Evolutionary conservation across 2,329 filamentous ascomycete genomes (phyloP).

Genomic region (Aspergillus phoenicis): DNA sequence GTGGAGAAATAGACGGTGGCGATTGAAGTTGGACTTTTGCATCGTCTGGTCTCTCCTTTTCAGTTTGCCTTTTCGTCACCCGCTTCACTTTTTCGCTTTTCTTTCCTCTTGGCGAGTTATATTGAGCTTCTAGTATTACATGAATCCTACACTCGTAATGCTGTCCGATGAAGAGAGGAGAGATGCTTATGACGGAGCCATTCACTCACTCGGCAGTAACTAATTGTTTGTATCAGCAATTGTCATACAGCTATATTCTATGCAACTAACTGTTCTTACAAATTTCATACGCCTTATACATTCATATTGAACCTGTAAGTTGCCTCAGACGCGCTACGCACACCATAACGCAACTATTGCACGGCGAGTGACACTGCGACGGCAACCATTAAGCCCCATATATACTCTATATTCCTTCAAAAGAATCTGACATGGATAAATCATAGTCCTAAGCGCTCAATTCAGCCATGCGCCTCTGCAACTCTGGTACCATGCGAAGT

Average conservation of each 20-base stretch:
- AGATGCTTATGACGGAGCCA: not conserved
- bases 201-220: not conserved
- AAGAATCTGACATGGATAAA: not conserved
- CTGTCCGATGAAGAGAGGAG: not conserved
- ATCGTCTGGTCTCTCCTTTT: not conserved
- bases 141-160: not conserved
- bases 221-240: not conserved
- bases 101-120: not conserved
- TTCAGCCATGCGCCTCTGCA: slow-evolving; percentile 82
- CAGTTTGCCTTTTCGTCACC: not conserved
- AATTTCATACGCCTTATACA: not conserved
- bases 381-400: not conserved
- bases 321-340: not conserved
- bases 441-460: slow-evolving; percentile 55
- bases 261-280: not conserved
- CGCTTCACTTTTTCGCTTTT: not conserved
- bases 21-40: not conserved
- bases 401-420: not conserved
- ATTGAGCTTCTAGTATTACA: not conserved
- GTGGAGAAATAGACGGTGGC: slow-evolving; percentile 40
- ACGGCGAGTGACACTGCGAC: not conserved
- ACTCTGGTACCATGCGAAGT: slow-evolving; percentile 81
- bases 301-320: not conserved
- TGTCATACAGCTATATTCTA: not conserved
- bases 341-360: not conserved